Conservation (phyloP, 164 flowering plant species). For the Platanus orientalis region DNA sequence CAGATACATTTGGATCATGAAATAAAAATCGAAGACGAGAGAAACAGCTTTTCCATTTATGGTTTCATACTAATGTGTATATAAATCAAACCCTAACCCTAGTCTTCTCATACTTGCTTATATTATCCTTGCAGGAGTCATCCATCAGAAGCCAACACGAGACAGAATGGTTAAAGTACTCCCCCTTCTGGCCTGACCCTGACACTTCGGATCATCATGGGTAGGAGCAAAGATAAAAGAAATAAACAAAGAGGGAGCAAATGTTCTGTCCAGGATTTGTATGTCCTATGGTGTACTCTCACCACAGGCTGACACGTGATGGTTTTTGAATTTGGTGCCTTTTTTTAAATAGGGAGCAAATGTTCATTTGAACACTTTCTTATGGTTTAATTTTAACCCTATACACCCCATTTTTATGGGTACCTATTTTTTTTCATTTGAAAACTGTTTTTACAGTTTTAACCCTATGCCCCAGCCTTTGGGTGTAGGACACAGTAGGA, state of each 20-base stretch:
- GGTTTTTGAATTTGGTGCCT: no score
- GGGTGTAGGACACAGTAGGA: no score
- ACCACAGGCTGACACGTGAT: no score
- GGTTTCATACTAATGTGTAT: neutral
- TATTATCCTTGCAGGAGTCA: slow-evolving; percentile 39
- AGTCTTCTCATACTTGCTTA: neutral
- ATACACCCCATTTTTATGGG: no score
- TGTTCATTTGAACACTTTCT: no score
- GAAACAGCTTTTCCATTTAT: neutral
- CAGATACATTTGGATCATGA: neutral
- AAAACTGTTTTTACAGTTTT: no score
- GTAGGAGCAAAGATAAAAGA: slow-evolving; percentile 27
- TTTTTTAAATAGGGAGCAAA: no score
- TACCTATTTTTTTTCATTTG: no score
- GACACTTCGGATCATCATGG: slow-evolving; percentile 93
- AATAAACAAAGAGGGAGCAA: slow-evolving; percentile 11
- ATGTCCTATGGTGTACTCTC: no score
- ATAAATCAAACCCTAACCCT: slow-evolving; percentile 12
- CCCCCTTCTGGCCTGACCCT: slow-evolving; percentile 93
- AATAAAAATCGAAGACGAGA: neutral
- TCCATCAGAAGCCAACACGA: slow-evolving; percentile 51
- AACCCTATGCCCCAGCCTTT: no score
- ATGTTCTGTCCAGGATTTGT: no score
- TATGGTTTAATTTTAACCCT: no score
- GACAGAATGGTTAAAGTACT: slow-evolving; percentile 67